Conservation (phyloP, 2,329 filamentous ascomycete genomes). For the Cytospora paraplurivora region DNA sequence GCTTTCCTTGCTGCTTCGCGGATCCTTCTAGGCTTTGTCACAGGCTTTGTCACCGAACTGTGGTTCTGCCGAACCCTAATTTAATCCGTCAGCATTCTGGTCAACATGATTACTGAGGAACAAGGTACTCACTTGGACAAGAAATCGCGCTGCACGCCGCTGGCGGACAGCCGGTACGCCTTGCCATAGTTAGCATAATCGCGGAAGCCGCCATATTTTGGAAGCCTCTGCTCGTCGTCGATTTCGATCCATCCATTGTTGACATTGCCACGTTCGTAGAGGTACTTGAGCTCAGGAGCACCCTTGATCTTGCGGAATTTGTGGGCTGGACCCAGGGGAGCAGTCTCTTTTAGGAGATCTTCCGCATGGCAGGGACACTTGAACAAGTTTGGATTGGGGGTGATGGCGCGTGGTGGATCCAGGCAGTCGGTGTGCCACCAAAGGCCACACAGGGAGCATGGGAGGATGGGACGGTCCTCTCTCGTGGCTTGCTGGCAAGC, state of each 20-base stretch:
- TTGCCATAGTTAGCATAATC: slow-evolving; percentile 22
- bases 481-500: slow-evolving; percentile 69
- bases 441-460: slow-evolving; percentile 79
- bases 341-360: slow-evolving; percentile 64
- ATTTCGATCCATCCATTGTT: slow-evolving; percentile 76
- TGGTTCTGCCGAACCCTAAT: not conserved
- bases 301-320: slow-evolving; percentile 63
- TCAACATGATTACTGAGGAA: not conserved
- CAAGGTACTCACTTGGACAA: slow-evolving; percentile 20
- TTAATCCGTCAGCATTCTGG: not conserved
- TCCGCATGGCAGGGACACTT: slow-evolving; percentile 87
- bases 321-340: slow-evolving; percentile 60
- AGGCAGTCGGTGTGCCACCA: slow-evolving; percentile 94
- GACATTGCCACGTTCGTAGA: slow-evolving; percentile 62
- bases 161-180: slow-evolving; percentile 7
- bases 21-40: slow-evolving; percentile 13
- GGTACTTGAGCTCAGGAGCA: slow-evolving; percentile 52
- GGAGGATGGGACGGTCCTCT: slow-evolving; percentile 71
- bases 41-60: not conserved
- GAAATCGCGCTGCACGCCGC: slow-evolving; percentile 26
- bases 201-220: slow-evolving; percentile 38
- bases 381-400: slow-evolving; percentile 78
- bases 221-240: slow-evolving; percentile 53
- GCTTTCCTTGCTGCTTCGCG: not conserved
- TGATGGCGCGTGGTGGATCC: slow-evolving; percentile 78